Evolutionary conservation across 192 early-diverging fungal species (phyloP).

Genomic region (Allomyces macrogynus): DNA sequence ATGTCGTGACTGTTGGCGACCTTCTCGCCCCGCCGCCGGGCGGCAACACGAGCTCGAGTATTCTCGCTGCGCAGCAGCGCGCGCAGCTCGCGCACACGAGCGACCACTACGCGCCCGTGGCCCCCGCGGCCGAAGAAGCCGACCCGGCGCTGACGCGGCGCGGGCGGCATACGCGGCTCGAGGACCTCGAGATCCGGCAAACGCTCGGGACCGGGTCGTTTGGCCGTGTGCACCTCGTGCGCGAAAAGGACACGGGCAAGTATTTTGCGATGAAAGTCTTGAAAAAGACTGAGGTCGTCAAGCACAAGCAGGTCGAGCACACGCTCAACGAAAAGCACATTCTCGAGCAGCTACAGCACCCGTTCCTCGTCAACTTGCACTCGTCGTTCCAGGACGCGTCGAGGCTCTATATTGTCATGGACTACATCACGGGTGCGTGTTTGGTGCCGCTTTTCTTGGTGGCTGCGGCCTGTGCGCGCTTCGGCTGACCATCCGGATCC

Average conservation of each 20-base stretch:
- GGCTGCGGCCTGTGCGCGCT: slow-evolving; percentile 11
- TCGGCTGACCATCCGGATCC: not conserved
- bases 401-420: slow-evolving; percentile 33
- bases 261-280: slow-evolving; percentile 37
- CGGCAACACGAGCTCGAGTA: not conserved
- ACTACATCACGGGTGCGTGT: slow-evolving; percentile 32
- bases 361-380: slow-evolving; percentile 29
- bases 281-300: slow-evolving; percentile 31
- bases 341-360: slow-evolving; percentile 20
- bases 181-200: slow-evolving; percentile 2
- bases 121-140: not conserved
- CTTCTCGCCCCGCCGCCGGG: not conserved
- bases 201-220: slow-evolving; percentile 2
- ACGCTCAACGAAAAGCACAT: slow-evolving; percentile 39
- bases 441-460: slow-evolving; percentile 25
- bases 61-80: not conserved
- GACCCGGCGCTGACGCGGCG: no score
- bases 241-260: slow-evolving; percentile 14
- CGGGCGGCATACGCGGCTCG: not conserved
- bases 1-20: not conserved
- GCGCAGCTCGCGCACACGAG: not conserved
- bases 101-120: not conserved
- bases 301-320: slow-evolving; percentile 31
- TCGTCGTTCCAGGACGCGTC: slow-evolving; percentile 27
- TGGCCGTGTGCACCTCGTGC: slow-evolving; percentile 2